Conservation (phyloP, 192 early-diverging fungal species). For the Coemansia aciculifera region DNA sequence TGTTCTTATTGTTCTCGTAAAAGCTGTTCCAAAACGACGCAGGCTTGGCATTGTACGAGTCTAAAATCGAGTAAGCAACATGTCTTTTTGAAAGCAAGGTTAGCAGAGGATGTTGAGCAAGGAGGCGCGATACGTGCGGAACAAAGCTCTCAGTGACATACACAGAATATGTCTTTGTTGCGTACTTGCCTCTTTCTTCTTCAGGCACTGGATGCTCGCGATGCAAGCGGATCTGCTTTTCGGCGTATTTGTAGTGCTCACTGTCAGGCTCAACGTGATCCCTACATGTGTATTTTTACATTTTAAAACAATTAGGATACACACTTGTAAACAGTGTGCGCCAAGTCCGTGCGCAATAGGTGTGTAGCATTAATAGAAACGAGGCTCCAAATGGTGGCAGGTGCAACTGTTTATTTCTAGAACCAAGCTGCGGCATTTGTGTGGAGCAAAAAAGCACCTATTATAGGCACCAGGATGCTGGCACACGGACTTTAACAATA, state of each 20-base stretch:
- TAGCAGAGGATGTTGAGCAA: neutral
- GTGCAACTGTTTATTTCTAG: neutral
- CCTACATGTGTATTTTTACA: constrained; percentile 53
- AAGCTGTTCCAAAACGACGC: constrained; percentile 72
- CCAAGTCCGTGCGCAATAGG: neutral
- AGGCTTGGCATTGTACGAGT: constrained; percentile 59
- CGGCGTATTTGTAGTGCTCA: constrained; percentile 79
- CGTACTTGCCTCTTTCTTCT: constrained; percentile 41
- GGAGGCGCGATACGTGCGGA: neutral
- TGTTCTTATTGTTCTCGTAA: constrained; percentile 75
- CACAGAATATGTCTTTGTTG: neutral
- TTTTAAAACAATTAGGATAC: neutral
- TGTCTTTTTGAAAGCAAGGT: neutral
- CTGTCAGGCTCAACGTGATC: constrained; percentile 91
- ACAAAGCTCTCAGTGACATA: neutral
- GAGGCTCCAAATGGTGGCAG: neutral
- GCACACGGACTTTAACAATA: neutral
- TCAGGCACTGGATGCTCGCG: constrained; percentile 64
- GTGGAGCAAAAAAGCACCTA: neutral
- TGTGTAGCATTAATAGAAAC: neutral
- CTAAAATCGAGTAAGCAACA: constrained; percentile 16
- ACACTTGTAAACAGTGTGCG: neutral
- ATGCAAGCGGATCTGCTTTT: constrained; percentile 75
- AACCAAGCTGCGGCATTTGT: neutral
- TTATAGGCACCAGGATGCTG: neutral